Evolutionary conservation across 768 basidiomycete species (phyloP).

Genomic region (Pleurotus ostreatus): DNA sequence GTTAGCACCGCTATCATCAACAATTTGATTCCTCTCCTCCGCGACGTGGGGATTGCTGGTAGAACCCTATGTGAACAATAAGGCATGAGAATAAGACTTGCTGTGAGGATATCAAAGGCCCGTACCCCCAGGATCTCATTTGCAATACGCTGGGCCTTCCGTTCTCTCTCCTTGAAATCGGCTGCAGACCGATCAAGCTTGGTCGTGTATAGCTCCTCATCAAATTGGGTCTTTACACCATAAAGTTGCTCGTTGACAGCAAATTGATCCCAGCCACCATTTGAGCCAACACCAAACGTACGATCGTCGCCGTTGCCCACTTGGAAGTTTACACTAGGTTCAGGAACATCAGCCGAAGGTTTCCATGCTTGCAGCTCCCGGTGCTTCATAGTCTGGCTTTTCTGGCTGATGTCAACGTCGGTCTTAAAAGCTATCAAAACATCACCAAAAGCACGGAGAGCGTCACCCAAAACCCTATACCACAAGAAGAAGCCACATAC

Average conservation of each 20-base stretch:
- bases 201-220: conserved; percentile 94
- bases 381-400: conserved; percentile 48
- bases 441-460: not conserved
- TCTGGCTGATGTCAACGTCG: conserved; percentile 72
- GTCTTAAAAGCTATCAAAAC: conserved; percentile 66
- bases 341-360: conserved; percentile 33
- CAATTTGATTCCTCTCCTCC: conserved; percentile 72
- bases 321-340: conserved; percentile 19
- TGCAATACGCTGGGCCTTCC: conserved; percentile 83
- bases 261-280: conserved; percentile 84
- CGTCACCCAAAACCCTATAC: too few species aligned
- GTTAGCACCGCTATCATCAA: conserved; percentile 73
- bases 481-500: conserved; percentile 37
- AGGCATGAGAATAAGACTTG: conserved; percentile 5
- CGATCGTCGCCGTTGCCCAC: conserved; percentile 50
- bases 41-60: conserved; percentile 81
- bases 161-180: conserved; percentile 87
- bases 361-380: conserved; percentile 84
- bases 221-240: conserved; percentile 86
- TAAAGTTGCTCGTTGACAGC: conserved; percentile 90
- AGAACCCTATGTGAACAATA: conserved; percentile 36
- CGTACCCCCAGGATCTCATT: conserved; percentile 87
- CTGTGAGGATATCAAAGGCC: conserved; percentile 10
- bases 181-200: conserved; percentile 80
- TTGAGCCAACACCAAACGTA: conserved; percentile 60